Evolutionary conservation across 805 yeast species (phyloP).

Genomic region (Blastobotrys mokoenaii): DNA sequence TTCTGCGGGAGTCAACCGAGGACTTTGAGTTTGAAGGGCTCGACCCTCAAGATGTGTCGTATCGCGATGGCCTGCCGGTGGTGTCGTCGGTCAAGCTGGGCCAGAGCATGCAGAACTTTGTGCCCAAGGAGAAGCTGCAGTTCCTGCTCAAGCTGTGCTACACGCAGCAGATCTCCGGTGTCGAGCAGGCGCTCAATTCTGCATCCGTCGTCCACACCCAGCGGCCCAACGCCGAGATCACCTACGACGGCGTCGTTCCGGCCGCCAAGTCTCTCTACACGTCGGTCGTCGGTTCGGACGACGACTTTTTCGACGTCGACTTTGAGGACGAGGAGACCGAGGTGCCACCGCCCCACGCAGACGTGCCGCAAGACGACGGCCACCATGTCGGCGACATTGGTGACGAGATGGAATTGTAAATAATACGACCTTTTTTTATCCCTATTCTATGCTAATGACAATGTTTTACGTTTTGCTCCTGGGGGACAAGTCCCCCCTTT

Average conservation of each 20-base stretch:
- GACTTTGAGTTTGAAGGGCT: constrained; percentile 48
- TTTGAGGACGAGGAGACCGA: constrained; percentile 88
- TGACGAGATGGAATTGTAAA: constrained; percentile 22
- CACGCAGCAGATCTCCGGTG: constrained; percentile 36
- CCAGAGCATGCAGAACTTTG: constrained; percentile 73
- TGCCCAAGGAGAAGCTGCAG: constrained; percentile 65
- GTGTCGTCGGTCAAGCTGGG: constrained; percentile 81
- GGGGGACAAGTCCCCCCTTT: too few species aligned
- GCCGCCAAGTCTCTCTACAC: constrained; percentile 71
- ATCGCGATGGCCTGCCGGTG: constrained; percentile 55
- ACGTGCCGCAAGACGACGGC: constrained; percentile 5
- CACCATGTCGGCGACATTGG: constrained; percentile 18
- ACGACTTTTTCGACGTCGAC: constrained; percentile 93
- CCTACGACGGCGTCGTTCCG: constrained; percentile 84
- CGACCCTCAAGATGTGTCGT: constrained; percentile 46
- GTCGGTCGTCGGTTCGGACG: constrained; percentile 82
- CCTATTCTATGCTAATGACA: not conserved
- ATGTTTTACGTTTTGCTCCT: too few species aligned
- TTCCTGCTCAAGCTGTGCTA: constrained; percentile 54
- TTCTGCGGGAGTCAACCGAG: constrained; percentile 69
- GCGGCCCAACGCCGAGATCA: constrained; percentile 44
- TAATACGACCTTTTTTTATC: not conserved
- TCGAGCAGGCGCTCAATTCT: constrained; percentile 8
- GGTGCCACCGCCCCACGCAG: constrained; percentile 11
- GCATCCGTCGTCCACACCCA: constrained; percentile 2